Evolutionary conservation across 1,284 basidiomycete genomes (phyloP), one percentile per base, ranked within the genome.

Genomic region (Heterobasidion parviporum): DNA sequence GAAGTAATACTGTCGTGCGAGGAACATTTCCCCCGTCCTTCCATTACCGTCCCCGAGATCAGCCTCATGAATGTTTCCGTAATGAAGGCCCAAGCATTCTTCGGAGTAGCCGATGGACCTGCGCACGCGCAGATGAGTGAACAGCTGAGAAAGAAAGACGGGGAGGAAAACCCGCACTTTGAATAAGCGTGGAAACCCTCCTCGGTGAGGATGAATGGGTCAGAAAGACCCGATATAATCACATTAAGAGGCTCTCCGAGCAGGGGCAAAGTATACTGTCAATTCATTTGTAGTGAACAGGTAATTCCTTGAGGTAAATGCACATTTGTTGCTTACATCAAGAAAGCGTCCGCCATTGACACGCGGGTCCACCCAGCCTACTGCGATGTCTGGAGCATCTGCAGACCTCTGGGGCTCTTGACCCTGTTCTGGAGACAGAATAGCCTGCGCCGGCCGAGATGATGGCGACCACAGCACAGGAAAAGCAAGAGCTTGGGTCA

Each of bases 321-420:
- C 15, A 68, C 34, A 14, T 33, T 14, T 12, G 14, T 14, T 16
- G 34, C 81, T 63, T 62, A 89, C 88, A 67, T 90, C 88, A 41
- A 91, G 71, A 58, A 89, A 75, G 38, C 76, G 76, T 8, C 89
- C 88, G 36, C 88, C 89, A 55, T 81, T 77, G 33, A 79, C 60
- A 51, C 87, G 74, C 20, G 89, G 89, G 67, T 90, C 89, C 47
- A 73, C 67, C 87, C 86, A 91, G 34, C 85, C 86, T 41, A n/a
- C 38, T n/a, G 38, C n/a, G 38, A 41, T 41, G n/a, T 41, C 38
- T 41, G 38, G n/a, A 41, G 12, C 38, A 41, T 41, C 38, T 41
- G 38, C n/a, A n/a, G n/a, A n/a, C n/a, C 5, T 4, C 26, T 26
- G 26, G 6, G 26, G 26, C 26, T 26, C 26, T 26, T 26, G 26